A percentile compares a stretch with the other conserved stretches of the same genome.
These are phyloP conservation scores for Apostasia shenzhenica DNA, from an alignment of 106 monocot species.

Conservation along the genomic window DNA sequence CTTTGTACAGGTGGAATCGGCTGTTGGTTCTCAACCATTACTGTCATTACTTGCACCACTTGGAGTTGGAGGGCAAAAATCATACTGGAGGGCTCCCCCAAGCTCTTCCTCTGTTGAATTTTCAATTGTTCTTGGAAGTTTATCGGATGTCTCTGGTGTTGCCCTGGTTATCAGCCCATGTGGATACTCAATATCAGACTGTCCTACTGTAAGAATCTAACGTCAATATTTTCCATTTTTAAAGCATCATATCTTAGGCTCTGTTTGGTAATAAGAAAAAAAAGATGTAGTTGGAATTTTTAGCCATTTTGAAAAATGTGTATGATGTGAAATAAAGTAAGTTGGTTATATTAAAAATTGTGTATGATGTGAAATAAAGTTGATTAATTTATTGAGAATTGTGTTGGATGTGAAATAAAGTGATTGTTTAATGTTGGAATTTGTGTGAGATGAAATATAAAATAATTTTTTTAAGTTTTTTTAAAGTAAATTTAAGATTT, in stretches of 20 bases:
- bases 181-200: constrained; percentile 74
- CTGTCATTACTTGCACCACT: constrained; percentile 74
- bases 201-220: constrained; percentile 70
- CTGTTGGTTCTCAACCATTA: constrained; percentile 52
- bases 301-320: no score
- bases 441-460: no score
- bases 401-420: no score
- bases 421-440: no score
- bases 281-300: no score
- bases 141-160: constrained; percentile 87
- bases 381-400: no score
- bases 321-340: no score
- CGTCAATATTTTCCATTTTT: not conserved
- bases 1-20: constrained; percentile 73
- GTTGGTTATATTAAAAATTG: no score
- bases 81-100: constrained; percentile 85
- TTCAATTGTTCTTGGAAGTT: constrained; percentile 72
- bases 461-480: no score
- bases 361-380: no score
- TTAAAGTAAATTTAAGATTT: no score
- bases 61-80: constrained; percentile 38
- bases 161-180: constrained; percentile 83
- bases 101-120: constrained; percentile 63
- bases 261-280: no score
- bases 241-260: not conserved